Evolutionary conservation across 768 basidiomycete species (phyloP).

Genomic region (Naematelia aurantialba): DNA sequence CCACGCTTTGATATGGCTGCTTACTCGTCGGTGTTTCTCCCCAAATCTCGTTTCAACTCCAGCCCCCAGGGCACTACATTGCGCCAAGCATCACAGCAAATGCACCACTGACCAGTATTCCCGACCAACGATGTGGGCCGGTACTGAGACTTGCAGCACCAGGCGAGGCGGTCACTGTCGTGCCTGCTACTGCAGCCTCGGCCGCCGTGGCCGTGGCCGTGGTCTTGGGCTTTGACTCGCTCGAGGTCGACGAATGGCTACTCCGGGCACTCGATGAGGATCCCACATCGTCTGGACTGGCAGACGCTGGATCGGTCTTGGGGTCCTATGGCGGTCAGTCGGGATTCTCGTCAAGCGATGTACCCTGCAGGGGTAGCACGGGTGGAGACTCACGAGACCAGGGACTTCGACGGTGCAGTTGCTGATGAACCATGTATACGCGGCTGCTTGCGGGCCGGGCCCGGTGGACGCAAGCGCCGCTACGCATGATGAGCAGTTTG

Average conservation of each 20-base stretch:
- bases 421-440: constrained; percentile 1
- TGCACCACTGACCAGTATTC: background rate
- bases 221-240: no score
- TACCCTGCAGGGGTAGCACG: background rate
- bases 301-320: background rate
- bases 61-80: no score
- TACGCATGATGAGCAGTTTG: constrained; percentile 11
- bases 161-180: background rate
- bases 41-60: no score
- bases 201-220: background rate
- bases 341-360: background rate
- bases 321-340: background rate
- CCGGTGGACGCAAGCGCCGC: background rate
- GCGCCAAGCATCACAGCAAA: background rate
- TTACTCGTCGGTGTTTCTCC: background rate
- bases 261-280: background rate
- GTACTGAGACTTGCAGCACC: background rate
- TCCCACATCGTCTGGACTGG: background rate
- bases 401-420: constrained; percentile 10
- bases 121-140: background rate
- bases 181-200: background rate
- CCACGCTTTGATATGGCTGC: no score
- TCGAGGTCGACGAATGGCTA: background rate
- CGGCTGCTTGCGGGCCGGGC: background rate
- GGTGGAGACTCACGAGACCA: constrained; percentile 11